Percentiles rank a stretch among this genome's conserved stretches.
Conservation (phyloP, 306 rosid species). For the Calophaca sinica region DNA sequence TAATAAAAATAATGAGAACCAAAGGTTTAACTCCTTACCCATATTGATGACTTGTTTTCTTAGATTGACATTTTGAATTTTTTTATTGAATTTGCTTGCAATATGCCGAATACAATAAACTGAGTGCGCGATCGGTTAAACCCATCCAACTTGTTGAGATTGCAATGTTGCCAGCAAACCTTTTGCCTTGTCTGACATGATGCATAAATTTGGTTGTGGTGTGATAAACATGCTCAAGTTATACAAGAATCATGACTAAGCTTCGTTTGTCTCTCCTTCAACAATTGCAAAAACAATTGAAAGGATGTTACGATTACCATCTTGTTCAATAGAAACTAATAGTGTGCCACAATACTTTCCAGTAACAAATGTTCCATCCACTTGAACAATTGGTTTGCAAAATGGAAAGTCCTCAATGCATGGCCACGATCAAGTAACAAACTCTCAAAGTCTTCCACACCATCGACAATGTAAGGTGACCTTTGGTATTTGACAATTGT, state of each 20-base stretch:
- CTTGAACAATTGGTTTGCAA: too few relatives aligned
- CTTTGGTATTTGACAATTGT: too few relatives aligned
- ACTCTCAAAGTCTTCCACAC: too few relatives aligned
- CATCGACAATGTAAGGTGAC: too few relatives aligned
- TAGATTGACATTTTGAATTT: too few relatives aligned
- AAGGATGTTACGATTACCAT: not conserved
- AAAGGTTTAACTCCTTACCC: too few relatives aligned
- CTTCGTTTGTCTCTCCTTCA: slow-evolving; percentile 1
- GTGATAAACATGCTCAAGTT: not conserved
- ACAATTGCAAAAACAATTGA: not conserved
- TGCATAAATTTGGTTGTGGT: not conserved
- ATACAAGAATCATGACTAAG: not conserved
- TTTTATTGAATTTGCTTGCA: not conserved
- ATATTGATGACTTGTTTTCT: not conserved
- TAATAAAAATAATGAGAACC: too few relatives aligned
- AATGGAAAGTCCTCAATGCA: too few relatives aligned
- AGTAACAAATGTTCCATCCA: too few relatives aligned
- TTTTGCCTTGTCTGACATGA: not conserved
- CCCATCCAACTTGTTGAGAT: not conserved
- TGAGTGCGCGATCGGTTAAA: not conserved
- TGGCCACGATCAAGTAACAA: too few relatives aligned
- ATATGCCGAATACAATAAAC: not conserved
- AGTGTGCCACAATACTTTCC: too few relatives aligned
- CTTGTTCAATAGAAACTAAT: too few relatives aligned
- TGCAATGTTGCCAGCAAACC: not conserved